Conservation (phyloP, 2,329 filamentous ascomycete genomes). For the Drechslerella dactyloides region DNA sequence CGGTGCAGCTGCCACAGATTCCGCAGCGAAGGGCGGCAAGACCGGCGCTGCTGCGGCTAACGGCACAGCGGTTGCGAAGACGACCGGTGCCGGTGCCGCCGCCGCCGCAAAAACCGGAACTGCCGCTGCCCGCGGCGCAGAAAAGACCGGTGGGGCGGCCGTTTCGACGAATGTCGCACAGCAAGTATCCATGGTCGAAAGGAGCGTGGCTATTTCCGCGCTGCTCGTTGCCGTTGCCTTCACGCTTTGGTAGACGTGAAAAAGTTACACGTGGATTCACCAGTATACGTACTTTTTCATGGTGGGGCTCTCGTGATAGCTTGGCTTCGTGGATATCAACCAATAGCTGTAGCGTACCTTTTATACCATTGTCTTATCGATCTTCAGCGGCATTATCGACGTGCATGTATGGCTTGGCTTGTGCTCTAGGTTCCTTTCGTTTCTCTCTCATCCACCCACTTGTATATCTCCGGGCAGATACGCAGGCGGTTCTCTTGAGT, state of each 20-base stretch:
- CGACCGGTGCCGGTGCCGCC: not conserved
- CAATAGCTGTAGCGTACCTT: no score
- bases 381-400: no score
- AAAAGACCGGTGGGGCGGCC: not conserved
- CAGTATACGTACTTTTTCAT: no score
- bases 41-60: not conserved
- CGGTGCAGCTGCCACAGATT: not conserved
- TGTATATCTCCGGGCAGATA: no score
- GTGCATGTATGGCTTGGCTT: no score
- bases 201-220: conserved; percentile 21
- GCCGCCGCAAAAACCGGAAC: not conserved
- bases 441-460: no score
- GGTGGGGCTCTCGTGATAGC: no score
- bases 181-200: conserved; percentile 2
- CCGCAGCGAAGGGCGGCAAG: not conserved
- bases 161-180: conserved; percentile 9
- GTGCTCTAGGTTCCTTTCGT: no score
- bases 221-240: conserved; percentile 27
- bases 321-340: no score
- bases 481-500: no score
- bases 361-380: no score
- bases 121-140: not conserved
- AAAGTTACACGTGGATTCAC: not conserved
- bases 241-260: conserved; percentile 1
- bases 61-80: not conserved